These are phyloP conservation scores for Rhizopus delemar DNA, from an alignment of 371 early-diverging fungal species.

Conservation along the genomic window DNA sequence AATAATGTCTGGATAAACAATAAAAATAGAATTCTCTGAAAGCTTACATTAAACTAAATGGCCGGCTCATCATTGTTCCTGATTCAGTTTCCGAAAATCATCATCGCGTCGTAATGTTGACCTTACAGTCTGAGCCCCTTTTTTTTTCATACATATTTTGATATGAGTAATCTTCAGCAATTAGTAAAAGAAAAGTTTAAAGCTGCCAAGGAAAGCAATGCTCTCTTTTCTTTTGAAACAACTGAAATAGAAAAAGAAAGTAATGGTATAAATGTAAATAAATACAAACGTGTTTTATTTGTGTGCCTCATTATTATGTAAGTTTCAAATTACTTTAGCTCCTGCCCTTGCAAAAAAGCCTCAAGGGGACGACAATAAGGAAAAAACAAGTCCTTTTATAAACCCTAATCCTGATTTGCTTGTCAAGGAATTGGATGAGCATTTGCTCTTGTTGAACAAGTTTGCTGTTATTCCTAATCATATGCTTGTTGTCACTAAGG, in stretches of 20 bases:
- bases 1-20: neutral
- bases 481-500: constrained; percentile 72
- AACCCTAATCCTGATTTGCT: constrained; percentile 63
- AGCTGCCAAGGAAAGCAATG: constrained; percentile 30
- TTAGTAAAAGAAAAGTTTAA: constrained; percentile 30
- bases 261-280: constrained; percentile 34
- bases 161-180: neutral
- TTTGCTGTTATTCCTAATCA: constrained; percentile 71
- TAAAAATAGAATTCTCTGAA: neutral
- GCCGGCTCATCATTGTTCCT: too few relatives aligned
- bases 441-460: constrained; percentile 74
- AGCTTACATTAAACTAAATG: neutral
- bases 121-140: neutral
- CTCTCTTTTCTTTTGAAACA: constrained; percentile 33
- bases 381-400: constrained; percentile 65
- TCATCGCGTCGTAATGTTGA: neutral
- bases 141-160: neutral
- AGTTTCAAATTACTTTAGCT: constrained; percentile 23
- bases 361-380: constrained; percentile 19
- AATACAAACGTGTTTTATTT: neutral
- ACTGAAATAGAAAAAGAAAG: constrained; percentile 16
- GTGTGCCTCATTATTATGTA: neutral
- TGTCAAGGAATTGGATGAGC: constrained; percentile 57
- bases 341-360: constrained; percentile 26
- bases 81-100: too few relatives aligned